Conservation (phyloP, 2,329 filamentous ascomycete species). For the Phyllosticta paracitricarpa region DNA sequence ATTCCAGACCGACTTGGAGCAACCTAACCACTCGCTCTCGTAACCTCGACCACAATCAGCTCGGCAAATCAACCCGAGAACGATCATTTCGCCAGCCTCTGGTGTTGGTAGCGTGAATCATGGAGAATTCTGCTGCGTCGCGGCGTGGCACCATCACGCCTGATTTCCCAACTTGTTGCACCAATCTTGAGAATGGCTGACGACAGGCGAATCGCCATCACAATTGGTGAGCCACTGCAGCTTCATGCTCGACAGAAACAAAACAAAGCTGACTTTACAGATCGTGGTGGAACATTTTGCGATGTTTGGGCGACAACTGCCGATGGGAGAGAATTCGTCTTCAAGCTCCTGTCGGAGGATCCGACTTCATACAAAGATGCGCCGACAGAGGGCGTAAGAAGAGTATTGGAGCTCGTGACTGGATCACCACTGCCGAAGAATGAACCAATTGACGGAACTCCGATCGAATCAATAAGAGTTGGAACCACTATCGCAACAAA, state of each 20-base stretch:
- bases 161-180: neutral
- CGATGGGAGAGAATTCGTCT: slow-evolving; percentile 13
- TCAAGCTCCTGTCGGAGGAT: slow-evolving; percentile 23
- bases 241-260: too few relatives aligned
- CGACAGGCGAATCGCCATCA: neutral
- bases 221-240: slow-evolving; percentile 5
- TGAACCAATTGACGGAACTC: slow-evolving; percentile 15
- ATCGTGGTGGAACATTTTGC: slow-evolving; percentile 9
- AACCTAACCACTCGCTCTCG: neutral
- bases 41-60: neutral
- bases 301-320: slow-evolving; percentile 7
- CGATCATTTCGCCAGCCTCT: neutral
- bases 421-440: slow-evolving; percentile 15
- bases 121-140: neutral
- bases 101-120: neutral
- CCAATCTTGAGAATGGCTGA: neutral
- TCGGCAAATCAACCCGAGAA: neutral
- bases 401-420: slow-evolving; percentile 17
- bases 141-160: neutral
- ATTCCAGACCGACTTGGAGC: neutral
- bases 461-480: slow-evolving; percentile 16
- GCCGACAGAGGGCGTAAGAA: slow-evolving; percentile 23
- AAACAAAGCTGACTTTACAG: neutral
- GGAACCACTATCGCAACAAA: slow-evolving; percentile 18
- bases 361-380: slow-evolving; percentile 23